Conservation (phyloP, 2,329 filamentous ascomycete genomes). For the Fusarium nisikadoi region DNA sequence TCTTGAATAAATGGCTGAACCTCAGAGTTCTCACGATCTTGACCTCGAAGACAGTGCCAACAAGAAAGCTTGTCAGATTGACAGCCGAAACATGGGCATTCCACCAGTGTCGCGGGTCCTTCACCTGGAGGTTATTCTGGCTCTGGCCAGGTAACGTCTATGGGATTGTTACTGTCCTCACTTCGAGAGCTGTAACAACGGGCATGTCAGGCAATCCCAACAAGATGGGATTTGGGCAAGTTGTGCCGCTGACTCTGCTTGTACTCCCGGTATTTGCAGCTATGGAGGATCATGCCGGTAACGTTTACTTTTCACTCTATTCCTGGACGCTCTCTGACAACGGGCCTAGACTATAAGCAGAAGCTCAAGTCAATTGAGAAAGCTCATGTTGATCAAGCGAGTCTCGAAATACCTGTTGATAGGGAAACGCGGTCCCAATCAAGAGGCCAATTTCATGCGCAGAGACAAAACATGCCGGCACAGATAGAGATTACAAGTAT, state of each 20-base stretch:
- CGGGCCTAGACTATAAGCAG: not conserved
- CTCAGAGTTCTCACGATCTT: not conserved
- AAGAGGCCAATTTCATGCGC: accelerated
- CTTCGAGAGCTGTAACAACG: accelerated
- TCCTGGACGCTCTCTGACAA: accelerated
- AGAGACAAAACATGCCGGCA: accelerated
- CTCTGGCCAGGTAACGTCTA: not conserved
- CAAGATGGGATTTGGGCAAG: not conserved
- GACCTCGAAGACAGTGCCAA: accelerated
- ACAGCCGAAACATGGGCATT: not conserved
- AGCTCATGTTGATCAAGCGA: no score
- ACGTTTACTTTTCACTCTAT: accelerated
- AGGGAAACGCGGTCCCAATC: accelerated
- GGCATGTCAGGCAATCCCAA: not conserved
- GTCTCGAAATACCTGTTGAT: accelerated
- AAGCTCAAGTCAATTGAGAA: not conserved
- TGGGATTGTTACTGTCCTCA: not conserved
- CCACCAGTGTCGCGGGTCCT: not conserved
- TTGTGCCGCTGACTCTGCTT: not conserved
- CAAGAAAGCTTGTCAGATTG: accelerated
- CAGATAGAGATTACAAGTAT: accelerated
- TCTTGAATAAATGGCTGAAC: not conserved
- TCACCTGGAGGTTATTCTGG: not conserved
- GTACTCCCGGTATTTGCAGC: not conserved
- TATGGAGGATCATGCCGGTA: not conserved